phyloP scores from a whole-genome alignment of 2,329 filamentous ascomycete genomes.

The Furcasterigmium furcatum region DNA sequence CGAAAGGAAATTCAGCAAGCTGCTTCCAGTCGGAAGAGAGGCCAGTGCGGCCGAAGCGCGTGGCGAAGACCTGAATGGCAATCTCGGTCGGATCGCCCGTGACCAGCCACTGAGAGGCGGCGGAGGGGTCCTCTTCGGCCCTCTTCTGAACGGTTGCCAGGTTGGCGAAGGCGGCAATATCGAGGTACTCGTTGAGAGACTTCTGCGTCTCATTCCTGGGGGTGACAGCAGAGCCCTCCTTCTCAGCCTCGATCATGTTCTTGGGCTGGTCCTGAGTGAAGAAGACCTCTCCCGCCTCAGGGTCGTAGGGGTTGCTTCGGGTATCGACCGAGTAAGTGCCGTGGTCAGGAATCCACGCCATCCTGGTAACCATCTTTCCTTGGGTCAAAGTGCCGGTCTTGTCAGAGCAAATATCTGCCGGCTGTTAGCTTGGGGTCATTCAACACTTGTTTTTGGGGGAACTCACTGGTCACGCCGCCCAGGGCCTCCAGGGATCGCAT shows the following conservation, averaged over 20 bases:
- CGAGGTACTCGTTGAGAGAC: conserved; percentile 46
- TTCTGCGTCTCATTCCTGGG: neutral
- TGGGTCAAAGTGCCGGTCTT: conserved; percentile 31
- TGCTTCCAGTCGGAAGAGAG: conserved; percentile 31
- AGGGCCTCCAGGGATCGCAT: conserved; percentile 44
- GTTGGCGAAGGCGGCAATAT: conserved; percentile 58
- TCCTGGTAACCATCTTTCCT: conserved; percentile 22
- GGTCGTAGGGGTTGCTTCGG: conserved; percentile 18
- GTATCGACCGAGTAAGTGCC: conserved; percentile 27
- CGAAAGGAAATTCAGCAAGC: conserved; percentile 53
- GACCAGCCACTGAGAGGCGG: conserved; percentile 31
- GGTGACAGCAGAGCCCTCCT: neutral
- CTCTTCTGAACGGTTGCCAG: conserved; percentile 54
- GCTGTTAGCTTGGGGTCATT: neutral
- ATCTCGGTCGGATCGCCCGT: conserved; percentile 52
- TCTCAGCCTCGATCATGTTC: neutral
- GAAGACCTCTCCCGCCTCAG: conserved; percentile 26
- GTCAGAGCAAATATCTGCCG: conserved; percentile 23
- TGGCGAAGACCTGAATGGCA: conserved; percentile 55
- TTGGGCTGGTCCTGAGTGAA: conserved; percentile 31
- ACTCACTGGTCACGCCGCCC: conserved; percentile 44
- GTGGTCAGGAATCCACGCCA: conserved; percentile 25
- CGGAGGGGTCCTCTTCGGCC: conserved; percentile 7
- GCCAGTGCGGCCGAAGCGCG: conserved; percentile 43
- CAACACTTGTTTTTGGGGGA: neutral